phyloP scores from a whole-genome alignment of 169 alveolate species.

The Theileria luwenshuni region DNA sequence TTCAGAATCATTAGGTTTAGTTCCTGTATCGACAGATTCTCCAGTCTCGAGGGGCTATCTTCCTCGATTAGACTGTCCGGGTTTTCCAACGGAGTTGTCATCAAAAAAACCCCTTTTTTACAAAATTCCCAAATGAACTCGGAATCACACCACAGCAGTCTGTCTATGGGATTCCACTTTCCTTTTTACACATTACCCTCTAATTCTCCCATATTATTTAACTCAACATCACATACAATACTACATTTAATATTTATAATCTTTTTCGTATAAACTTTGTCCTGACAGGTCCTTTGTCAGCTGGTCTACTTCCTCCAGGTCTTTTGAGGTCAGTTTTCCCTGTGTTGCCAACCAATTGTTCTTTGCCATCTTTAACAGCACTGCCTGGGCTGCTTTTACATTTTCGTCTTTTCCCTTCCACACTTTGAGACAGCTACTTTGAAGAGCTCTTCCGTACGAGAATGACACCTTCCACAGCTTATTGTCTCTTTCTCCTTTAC shows the following conservation, averaged over 20 bases:
- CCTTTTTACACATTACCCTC: background rate
- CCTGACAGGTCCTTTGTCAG: background rate
- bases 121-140: background rate
- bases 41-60: conserved; percentile 10
- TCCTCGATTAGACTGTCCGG: conserved; percentile 5
- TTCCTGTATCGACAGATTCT: conserved; percentile 58
- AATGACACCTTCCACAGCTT: conserved; percentile 96
- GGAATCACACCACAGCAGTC: conserved; percentile 1
- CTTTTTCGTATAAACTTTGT: conserved; percentile 10
- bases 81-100: conserved; percentile 11
- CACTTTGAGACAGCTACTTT: conserved; percentile 92
- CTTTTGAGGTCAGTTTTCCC: conserved; percentile 87
- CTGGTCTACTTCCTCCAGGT: conserved; percentile 48
- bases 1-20: conserved; percentile 51
- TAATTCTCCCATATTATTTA: background rate
- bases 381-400: conserved; percentile 93
- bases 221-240: background rate
- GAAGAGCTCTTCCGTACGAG: conserved; percentile 99
- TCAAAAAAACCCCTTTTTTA: background rate
- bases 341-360: conserved; percentile 96
- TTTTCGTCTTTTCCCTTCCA: conserved; percentile 97
- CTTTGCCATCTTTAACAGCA: conserved; percentile 91
- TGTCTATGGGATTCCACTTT: background rate
- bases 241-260: conserved; percentile 19
- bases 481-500: conserved; percentile 34